These are phyloP conservation scores for Tylopilus balloui DNA, from an alignment of 768 basidiomycete species.

Conservation along the genomic window DNA sequence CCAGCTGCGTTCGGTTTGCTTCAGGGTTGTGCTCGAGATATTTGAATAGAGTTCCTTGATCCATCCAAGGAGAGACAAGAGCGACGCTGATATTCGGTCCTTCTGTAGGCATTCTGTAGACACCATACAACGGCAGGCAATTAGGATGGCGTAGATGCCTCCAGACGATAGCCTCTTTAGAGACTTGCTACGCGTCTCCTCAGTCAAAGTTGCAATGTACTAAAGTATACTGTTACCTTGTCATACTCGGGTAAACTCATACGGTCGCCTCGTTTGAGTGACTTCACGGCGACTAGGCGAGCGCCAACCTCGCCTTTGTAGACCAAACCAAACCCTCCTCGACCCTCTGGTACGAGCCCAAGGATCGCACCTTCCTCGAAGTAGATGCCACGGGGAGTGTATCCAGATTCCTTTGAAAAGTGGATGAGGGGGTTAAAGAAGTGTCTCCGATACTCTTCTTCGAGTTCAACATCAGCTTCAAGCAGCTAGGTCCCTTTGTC, in stretches of 20 bases:
- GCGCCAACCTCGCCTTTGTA: slow-evolving; percentile 15
- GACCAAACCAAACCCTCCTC: slow-evolving; percentile 24
- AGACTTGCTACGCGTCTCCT: slow-evolving; percentile 16
- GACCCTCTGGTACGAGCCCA: not conserved
- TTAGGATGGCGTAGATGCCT: slow-evolving; percentile 32
- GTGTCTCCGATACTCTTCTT: slow-evolving; percentile 16
- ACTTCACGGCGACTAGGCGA: slow-evolving; percentile 30
- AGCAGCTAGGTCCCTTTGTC: slow-evolving; percentile 20
- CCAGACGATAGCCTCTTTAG: slow-evolving; percentile 34
- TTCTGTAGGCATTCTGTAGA: slow-evolving; percentile 17
- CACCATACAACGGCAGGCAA: slow-evolving; percentile 34
- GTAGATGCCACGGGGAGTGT: slow-evolving; percentile 18
- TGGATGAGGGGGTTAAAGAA: slow-evolving; percentile 17
- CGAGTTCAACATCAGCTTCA: slow-evolving; percentile 12
- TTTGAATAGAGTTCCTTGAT: slow-evolving; percentile 27
- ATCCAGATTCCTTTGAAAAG: slow-evolving; percentile 18
- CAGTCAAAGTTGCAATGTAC: not conserved
- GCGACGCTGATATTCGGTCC: slow-evolving; percentile 15
- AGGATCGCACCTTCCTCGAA: slow-evolving; percentile 5
- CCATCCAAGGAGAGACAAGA: slow-evolving; percentile 41
- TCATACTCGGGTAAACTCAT: slow-evolving; percentile 1
- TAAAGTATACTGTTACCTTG: slow-evolving; percentile 15
- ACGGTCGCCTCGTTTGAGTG: not conserved
- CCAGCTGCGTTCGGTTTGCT: slow-evolving; percentile 29
- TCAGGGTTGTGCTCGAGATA: slow-evolving; percentile 27